Evolutionary conservation across 352 stramenopile genomes (phyloP).

Genomic region (Phytophthora syringae): DNA sequence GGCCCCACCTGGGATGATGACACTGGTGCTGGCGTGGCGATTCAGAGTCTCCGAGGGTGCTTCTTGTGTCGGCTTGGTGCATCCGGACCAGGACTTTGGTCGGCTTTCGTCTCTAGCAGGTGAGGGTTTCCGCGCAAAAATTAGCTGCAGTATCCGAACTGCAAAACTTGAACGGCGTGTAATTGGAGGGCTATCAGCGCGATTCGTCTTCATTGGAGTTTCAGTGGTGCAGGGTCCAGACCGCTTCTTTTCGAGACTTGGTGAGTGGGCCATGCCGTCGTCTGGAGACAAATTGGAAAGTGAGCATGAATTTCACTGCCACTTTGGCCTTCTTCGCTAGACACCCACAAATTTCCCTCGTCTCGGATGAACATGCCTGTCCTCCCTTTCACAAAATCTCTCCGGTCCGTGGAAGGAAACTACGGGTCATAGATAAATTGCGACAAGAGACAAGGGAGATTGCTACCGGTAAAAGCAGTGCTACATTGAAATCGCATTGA

Average conservation of each 20-base stretch:
- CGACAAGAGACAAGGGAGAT: too few species aligned
- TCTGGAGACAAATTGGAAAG: constrained; percentile 10
- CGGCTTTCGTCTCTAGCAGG: background rate
- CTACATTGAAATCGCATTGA: too few species aligned
- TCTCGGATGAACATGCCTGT: constrained; percentile 10
- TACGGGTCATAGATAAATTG: background rate
- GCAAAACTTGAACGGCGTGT: constrained; percentile 7
- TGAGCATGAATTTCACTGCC: constrained; percentile 1
- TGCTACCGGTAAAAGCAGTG: too few species aligned
- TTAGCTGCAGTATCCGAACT: constrained; percentile 14
- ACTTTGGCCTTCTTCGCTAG: background rate
- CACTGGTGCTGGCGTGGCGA: constrained; percentile 14
- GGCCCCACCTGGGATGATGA: constrained; percentile 7
- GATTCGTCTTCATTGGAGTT: too few species aligned
- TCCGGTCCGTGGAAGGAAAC: background rate
- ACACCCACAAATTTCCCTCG: background rate
- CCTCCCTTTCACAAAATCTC: constrained; percentile 1
- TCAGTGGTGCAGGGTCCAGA: too few species aligned
- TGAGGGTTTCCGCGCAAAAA: constrained; percentile 7
- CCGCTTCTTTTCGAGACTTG: background rate
- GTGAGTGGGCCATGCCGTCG: constrained; percentile 10
- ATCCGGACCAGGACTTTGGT: constrained; percentile 27
- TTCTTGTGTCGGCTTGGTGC: background rate
- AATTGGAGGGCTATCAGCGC: background rate
- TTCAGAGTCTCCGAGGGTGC: background rate